phyloP scores from a whole-genome alignment of 2,329 filamentous ascomycete genomes.

The Rhytidhysteron rufulum region DNA sequence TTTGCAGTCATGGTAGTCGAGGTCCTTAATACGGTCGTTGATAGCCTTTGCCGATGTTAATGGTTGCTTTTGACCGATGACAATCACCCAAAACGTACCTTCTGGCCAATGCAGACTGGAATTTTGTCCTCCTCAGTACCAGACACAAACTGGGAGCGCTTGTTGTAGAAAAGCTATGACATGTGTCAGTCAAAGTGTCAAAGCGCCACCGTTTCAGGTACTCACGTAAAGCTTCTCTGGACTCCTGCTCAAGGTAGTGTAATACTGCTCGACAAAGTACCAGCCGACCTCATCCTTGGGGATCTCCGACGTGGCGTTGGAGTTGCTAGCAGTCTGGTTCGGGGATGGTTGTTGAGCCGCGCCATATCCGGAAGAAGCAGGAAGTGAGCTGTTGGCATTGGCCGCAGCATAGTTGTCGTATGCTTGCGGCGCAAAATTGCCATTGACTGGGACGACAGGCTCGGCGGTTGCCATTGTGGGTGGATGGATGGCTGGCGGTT shows the following conservation, averaged over 20 bases:
- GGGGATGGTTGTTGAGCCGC: conserved; percentile 22
- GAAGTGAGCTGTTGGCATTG: conserved; percentile 14
- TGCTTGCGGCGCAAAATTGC: conserved; percentile 43
- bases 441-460: conserved; percentile 42
- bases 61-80: neutral
- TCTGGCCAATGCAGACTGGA: conserved; percentile 79
- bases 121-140: conserved; percentile 87
- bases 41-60: conserved; percentile 66
- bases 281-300: conserved; percentile 94
- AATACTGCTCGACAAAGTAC: conserved; percentile 99
- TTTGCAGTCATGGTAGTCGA: conserved; percentile 97
- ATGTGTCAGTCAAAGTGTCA: conserved; percentile 14
- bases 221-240: conserved; percentile 82
- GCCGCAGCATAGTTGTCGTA: conserved; percentile 39
- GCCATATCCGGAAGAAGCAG: conserved; percentile 17
- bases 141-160: conserved; percentile 90
- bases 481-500: neutral
- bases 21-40: conserved; percentile 86
- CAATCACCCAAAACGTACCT: conserved; percentile 55
- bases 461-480: conserved; percentile 38
- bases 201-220: conserved; percentile 6
- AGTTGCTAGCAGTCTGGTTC: conserved; percentile 23
- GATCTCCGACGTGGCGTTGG: conserved; percentile 39
- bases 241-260: conserved; percentile 91
- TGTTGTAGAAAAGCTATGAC: conserved; percentile 80